Conservation (phyloP, 495 filamentous ascomycete genomes). For the Xylaria longipes region DNA sequence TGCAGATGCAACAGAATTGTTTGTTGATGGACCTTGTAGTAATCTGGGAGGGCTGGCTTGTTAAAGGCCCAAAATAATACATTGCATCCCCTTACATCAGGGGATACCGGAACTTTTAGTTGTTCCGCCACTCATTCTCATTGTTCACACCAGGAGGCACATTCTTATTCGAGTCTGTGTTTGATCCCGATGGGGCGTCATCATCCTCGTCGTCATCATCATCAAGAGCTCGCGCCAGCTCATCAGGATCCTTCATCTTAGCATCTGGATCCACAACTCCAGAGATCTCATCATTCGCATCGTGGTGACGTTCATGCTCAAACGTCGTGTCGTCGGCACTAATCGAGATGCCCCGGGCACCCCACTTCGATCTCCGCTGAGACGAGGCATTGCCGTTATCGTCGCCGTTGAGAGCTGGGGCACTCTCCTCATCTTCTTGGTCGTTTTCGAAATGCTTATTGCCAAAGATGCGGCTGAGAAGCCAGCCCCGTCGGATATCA, state of each 20-base stretch:
- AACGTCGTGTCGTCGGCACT: slow-evolving; percentile 78
- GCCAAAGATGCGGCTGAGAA: slow-evolving; percentile 63
- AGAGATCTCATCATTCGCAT: slow-evolving; percentile 44
- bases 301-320: slow-evolving; percentile 49
- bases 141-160: slow-evolving; percentile 43
- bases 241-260: slow-evolving; percentile 64
- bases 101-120: slow-evolving; percentile 27
- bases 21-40: neutral
- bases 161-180: slow-evolving; percentile 25
- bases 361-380: slow-evolving; percentile 66
- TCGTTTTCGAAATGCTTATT: slow-evolving; percentile 51
- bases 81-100: neutral
- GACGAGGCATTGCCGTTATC: slow-evolving; percentile 33
- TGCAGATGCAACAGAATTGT: neutral
- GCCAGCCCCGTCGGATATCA: slow-evolving; percentile 82
- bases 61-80: neutral
- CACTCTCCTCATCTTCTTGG: slow-evolving; percentile 54
- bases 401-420: slow-evolving; percentile 48
- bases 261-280: slow-evolving; percentile 57
- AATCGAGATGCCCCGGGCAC: slow-evolving; percentile 77
- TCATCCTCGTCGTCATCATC: slow-evolving; percentile 52
- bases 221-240: slow-evolving; percentile 58
- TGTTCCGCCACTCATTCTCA: slow-evolving; percentile 51
- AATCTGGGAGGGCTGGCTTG: neutral
- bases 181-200: slow-evolving; percentile 23